Percentiles rank a stretch among this genome's conserved stretches.
These are phyloP conservation scores for Hypoxylon sp. DNA, from an alignment of 2,329 filamentous ascomycete genomes.

Conservation along the genomic window DNA sequence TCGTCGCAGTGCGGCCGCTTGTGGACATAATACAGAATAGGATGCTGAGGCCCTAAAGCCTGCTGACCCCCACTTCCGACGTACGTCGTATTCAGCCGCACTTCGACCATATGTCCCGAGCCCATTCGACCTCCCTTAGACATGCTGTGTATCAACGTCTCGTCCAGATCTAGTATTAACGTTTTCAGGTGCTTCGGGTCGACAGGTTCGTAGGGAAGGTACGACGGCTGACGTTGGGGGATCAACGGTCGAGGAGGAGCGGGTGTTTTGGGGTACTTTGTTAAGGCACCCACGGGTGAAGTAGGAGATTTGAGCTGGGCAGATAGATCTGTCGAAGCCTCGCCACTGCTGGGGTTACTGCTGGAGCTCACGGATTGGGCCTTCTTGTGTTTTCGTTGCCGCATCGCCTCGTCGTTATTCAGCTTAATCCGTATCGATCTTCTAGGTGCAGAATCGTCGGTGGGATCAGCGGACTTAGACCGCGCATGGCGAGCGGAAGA, in stretches of 20 bases:
- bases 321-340: conserved; percentile 67
- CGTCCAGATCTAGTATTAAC: conserved; percentile 93
- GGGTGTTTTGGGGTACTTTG: conserved; percentile 90
- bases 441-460: conserved; percentile 76
- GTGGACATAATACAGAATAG: conserved; percentile 98
- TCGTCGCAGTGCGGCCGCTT: conserved; percentile 98
- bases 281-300: conserved; percentile 81
- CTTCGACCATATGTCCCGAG: conserved; percentile 98
- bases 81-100: conserved; percentile 81
- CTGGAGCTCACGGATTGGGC: conserved; percentile 64
- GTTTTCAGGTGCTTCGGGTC: conserved; percentile 82
- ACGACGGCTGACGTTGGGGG: conserved; percentile 89
- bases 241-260: conserved; percentile 91
- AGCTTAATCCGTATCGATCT: conserved; percentile 93
- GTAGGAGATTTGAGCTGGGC: conserved; percentile 94
- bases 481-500: conserved; percentile 65
- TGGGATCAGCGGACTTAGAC: conserved; percentile 70
- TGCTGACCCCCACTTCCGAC: conserved; percentile 75
- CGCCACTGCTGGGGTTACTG: conserved; percentile 55
- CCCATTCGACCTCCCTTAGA: conserved; percentile 96
- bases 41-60: conserved; percentile 85
- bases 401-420: conserved; percentile 78
- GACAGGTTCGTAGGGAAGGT: conserved; percentile 72
- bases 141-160: conserved; percentile 98
- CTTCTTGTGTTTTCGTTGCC: conserved; percentile 78